Conservation (phyloP, 352 stramenopile species). For the Globisporangium emineosum region DNA sequence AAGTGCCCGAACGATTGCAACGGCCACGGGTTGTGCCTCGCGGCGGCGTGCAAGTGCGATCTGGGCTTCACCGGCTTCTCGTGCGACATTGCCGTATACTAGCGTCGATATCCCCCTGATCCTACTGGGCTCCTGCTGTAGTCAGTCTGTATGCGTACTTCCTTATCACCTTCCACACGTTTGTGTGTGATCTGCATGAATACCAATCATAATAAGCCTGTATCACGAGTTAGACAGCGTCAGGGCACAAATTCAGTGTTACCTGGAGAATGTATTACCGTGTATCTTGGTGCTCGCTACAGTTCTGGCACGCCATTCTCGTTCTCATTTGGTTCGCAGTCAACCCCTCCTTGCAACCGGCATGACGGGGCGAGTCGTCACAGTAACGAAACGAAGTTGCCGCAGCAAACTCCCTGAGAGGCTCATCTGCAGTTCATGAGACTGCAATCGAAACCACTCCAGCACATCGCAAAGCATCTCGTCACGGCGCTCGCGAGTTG, state of each 20-base stretch:
- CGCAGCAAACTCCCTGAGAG: conserved; percentile 8
- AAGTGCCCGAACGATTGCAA: conserved; percentile 23
- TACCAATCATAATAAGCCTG: not conserved
- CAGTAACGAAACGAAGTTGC: conserved; percentile 15
- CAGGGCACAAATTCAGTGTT: not conserved
- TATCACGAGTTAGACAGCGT: not conserved
- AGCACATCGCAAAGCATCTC: conserved; percentile 18
- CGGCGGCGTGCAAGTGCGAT: conserved; percentile 26
- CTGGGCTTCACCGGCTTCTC: conserved; percentile 22
- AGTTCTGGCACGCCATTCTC: too few relatives aligned
- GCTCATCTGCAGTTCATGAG: conserved; percentile 4
- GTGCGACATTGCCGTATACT: conserved; percentile 19
- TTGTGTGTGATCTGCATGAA: not conserved
- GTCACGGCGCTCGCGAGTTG: conserved; percentile 10
- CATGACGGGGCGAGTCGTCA: conserved; percentile 5
- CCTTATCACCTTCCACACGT: too few relatives aligned
- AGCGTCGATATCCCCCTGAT: not conserved
- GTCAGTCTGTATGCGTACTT: not conserved
- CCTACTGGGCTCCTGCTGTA: not conserved
- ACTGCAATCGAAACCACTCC: conserved; percentile 7
- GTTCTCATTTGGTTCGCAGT: not conserved
- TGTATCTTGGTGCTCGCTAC: not conserved
- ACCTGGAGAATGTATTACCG: not conserved
- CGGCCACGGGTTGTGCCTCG: conserved; percentile 22
- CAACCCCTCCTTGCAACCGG: not conserved